Percentiles rank a stretch among this genome's conserved stretches.
Evolutionary conservation across 345 rosid species (phyloP).

Genomic region (Lepidium aucheri): DNA sequence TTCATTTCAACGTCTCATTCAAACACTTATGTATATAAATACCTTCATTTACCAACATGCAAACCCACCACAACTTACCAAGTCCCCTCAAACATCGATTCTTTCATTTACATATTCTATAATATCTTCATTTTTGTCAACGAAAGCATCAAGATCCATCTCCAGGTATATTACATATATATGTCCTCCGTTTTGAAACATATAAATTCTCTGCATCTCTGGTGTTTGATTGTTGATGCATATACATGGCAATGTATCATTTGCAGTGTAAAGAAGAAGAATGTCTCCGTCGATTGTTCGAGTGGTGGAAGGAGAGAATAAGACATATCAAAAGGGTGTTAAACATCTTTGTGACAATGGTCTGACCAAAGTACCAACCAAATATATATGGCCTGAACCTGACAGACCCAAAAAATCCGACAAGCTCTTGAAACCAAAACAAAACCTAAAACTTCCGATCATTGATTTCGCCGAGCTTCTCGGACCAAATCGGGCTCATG

Average conservation of each 20-base stretch:
- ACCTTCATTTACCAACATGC: slow-evolving; percentile 17
- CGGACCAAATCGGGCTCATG: slow-evolving; percentile 44
- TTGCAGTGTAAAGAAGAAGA: background rate
- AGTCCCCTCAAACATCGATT: background rate
- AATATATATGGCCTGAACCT: slow-evolving; percentile 51
- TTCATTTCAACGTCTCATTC: slow-evolving; percentile 21
- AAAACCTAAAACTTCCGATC: slow-evolving; percentile 53
- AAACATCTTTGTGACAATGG: slow-evolving; percentile 58
- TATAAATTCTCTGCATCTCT: too few species aligned
- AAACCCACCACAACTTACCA: slow-evolving; percentile 14
- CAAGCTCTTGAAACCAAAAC: slow-evolving; percentile 19
- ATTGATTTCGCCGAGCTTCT: slow-evolving; percentile 61
- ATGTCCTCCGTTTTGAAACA: background rate
- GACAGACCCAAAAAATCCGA: slow-evolving; percentile 42
- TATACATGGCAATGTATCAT: background rate
- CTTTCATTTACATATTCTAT: slow-evolving; percentile 1
- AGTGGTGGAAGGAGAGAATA: slow-evolving; percentile 18
- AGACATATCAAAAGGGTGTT: slow-evolving; percentile 60
- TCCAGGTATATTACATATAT: slow-evolving; percentile 3
- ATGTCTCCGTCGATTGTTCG: slow-evolving; percentile 48
- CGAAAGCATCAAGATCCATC: slow-evolving; percentile 13
- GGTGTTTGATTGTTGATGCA: background rate
- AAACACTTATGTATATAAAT: slow-evolving; percentile 8
- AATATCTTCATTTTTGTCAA: background rate
- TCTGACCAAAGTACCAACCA: slow-evolving; percentile 46